These are phyloP conservation scores for Debaryomyces psychrophilus DNA, from an alignment of 1,139 yeast species.

Conservation along the genomic window DNA sequence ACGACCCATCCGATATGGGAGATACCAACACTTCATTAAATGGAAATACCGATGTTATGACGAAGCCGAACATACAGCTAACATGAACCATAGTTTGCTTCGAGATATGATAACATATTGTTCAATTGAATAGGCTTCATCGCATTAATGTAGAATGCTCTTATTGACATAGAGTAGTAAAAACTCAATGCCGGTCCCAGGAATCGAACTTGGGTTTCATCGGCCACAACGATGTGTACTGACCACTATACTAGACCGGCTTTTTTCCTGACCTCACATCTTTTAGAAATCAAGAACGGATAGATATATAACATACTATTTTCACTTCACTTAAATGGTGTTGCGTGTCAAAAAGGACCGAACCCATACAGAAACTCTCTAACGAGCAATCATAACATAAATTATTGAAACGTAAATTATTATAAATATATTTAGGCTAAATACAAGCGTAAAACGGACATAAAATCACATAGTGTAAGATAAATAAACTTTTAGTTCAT, in stretches of 20 bases:
- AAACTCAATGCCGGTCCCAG: constrained; percentile 53
- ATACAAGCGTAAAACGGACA: constrained; percentile 5
- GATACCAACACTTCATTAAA: no score
- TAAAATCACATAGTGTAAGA: constrained; percentile 1
- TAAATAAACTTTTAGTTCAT: constrained; percentile 6
- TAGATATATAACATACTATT: no score
- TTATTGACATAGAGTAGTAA: no score
- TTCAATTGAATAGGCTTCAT: background rate
- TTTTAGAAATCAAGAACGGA: no score
- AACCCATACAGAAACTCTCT: no score
- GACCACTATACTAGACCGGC: constrained; percentile 55
- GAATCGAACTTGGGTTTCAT: constrained; percentile 59
- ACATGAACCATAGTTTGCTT: no score
- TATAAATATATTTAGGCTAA: constrained; percentile 6
- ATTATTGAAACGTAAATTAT: constrained; percentile 4
- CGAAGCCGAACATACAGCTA: no score
- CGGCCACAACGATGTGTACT: constrained; percentile 62
- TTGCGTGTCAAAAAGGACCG: background rate
- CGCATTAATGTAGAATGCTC: no score
- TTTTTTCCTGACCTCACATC: background rate
- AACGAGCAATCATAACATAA: background rate
- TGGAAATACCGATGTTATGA: no score
- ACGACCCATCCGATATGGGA: constrained; percentile 1
- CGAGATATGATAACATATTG: no score
- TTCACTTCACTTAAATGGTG: background rate